Evolutionary conservation across 2,329 filamentous ascomycete species (phyloP).

Genomic region (Microsporum canis): DNA sequence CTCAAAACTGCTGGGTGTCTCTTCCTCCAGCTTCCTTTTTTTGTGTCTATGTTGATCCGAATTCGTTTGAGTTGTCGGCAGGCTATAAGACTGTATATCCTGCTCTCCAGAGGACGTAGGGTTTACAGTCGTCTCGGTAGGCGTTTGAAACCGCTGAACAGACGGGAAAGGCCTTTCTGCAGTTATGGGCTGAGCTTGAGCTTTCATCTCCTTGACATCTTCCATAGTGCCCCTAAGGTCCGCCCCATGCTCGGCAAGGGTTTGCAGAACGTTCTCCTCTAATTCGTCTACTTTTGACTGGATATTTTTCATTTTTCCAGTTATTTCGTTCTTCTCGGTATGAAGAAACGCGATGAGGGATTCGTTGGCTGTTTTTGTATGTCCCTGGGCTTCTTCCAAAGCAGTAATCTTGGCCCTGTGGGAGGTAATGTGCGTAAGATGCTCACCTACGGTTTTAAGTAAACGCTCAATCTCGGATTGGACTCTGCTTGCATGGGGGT

Average conservation of each 20-base stretch:
- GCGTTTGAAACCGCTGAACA: background rate
- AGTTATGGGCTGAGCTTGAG: background rate
- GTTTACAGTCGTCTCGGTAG: background rate
- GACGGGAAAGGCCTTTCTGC: background rate
- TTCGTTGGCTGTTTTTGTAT: background rate
- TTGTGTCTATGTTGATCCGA: background rate
- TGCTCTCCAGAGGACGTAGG: background rate
- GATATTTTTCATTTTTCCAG: background rate
- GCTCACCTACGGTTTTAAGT: background rate
- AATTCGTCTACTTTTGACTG: background rate
- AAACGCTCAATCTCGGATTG: constrained; percentile 14
- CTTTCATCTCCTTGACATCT: background rate
- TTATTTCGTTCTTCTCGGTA: background rate
- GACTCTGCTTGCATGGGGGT: constrained; percentile 22
- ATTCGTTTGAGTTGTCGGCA: background rate
- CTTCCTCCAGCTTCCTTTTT: background rate
- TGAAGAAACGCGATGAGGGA: background rate
- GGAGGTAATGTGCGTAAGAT: background rate
- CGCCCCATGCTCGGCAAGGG: background rate
- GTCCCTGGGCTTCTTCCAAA: background rate
- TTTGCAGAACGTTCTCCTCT: background rate
- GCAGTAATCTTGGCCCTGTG: background rate
- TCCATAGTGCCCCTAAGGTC: background rate
- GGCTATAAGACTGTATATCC: background rate
- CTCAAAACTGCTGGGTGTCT: background rate